Conservation (phyloP, 345 rosid species). For the Eucalyptus pauciflora region DNA sequence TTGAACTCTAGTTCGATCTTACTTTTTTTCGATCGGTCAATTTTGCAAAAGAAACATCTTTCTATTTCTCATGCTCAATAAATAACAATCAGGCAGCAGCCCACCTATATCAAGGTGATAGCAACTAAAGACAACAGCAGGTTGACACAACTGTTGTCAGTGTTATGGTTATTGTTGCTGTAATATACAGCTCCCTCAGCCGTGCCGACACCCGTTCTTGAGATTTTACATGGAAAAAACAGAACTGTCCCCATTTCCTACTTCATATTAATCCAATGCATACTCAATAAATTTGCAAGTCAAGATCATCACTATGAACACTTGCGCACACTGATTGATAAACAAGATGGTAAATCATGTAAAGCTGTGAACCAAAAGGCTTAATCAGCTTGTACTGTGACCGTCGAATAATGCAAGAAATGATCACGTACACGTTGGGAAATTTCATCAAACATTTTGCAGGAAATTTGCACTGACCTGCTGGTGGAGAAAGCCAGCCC, state of each 20-base stretch:
- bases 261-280: neutral
- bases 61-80: neutral
- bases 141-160: neutral
- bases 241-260: neutral
- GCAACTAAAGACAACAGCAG: neutral
- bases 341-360: neutral
- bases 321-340: neutral
- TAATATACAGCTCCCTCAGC: neutral
- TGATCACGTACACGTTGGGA: neutral
- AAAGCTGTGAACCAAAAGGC: neutral
- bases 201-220: neutral
- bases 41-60: neutral
- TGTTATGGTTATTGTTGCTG: neutral
- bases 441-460: neutral
- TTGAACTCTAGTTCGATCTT: neutral
- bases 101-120: neutral
- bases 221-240: neutral
- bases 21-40: neutral
- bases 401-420: neutral
- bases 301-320: neutral
- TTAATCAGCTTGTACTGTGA: neutral
- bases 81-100: neutral
- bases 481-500: constrained; percentile 14
- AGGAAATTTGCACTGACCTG: neutral
- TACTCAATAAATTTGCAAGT: neutral